phyloP scores from a whole-genome alignment of 768 basidiomycete species.

The Suillus paluster region DNA sequence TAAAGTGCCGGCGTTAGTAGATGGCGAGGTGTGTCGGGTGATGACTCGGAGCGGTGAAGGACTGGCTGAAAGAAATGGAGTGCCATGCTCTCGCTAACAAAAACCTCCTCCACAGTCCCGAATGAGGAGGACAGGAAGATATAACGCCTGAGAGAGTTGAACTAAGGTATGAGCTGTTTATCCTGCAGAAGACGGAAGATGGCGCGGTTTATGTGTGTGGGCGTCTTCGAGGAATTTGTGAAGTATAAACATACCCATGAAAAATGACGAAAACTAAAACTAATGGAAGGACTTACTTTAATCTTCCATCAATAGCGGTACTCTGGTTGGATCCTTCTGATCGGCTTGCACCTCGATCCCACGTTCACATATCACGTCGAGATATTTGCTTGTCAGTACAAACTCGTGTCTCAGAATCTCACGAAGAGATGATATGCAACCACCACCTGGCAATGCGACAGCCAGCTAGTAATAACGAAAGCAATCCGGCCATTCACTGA shows the following conservation, averaged over 20 bases:
- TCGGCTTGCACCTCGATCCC: constrained; percentile 73
- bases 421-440: constrained; percentile 87
- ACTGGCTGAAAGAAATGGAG: no score
- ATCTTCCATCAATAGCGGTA: constrained; percentile 78
- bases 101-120: no score
- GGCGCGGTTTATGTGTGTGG: constrained; percentile 88
- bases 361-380: constrained; percentile 97
- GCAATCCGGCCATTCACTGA: no score
- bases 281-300: constrained; percentile 53
- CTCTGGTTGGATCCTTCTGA: constrained; percentile 51
- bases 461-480: no score
- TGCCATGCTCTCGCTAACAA: no score
- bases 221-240: constrained; percentile 91
- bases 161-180: constrained; percentile 87
- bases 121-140: constrained; percentile 98
- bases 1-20: no score
- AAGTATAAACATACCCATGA: constrained; percentile 55
- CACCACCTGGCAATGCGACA: constrained; percentile 92
- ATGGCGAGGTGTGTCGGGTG: no score
- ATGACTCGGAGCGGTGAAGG: no score
- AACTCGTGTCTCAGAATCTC: constrained; percentile 99
- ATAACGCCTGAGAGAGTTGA: constrained; percentile 94
- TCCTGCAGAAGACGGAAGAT: constrained; percentile 86
- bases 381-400: constrained; percentile 94
- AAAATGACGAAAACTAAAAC: constrained; percentile 11